A percentile compares a stretch with the other conserved stretches of the same genome.
phyloP scores from a whole-genome alignment of 805 yeast genomes.

The Millerago galiae region DNA sequence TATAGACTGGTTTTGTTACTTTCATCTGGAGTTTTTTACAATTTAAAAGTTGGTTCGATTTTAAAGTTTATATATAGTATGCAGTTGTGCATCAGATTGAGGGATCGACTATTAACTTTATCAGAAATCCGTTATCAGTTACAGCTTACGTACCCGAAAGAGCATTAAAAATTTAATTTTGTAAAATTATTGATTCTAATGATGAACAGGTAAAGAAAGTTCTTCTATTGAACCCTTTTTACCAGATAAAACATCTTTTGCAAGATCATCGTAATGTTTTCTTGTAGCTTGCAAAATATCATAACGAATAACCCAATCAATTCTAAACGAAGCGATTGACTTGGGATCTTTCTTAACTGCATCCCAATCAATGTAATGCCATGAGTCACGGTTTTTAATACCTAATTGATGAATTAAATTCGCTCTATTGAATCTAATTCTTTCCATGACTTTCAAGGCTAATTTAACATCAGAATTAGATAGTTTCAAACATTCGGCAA shows the following conservation, averaged over 20 bases:
- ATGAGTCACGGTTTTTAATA: neutral
- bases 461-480: neutral
- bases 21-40: neutral
- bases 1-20: neutral
- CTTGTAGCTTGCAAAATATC: neutral
- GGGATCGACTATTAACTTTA: too few relatives aligned
- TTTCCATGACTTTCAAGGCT: neutral
- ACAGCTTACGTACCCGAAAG: neutral
- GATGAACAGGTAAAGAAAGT: neutral
- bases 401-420: neutral
- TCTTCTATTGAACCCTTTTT: neutral
- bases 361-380: neutral
- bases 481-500: neutral
- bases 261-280: neutral
- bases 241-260: neutral
- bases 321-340: neutral
- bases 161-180: too few relatives aligned
- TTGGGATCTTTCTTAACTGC: neutral
- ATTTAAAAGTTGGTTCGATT: neutral
- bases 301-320: neutral
- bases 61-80: too few relatives aligned
- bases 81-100: too few relatives aligned
- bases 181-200: neutral
- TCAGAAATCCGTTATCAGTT: neutral
- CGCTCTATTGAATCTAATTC: neutral